Conservation (phyloP, 192 early-diverging fungal species). For the Lobosporangium transversale region DNA sequence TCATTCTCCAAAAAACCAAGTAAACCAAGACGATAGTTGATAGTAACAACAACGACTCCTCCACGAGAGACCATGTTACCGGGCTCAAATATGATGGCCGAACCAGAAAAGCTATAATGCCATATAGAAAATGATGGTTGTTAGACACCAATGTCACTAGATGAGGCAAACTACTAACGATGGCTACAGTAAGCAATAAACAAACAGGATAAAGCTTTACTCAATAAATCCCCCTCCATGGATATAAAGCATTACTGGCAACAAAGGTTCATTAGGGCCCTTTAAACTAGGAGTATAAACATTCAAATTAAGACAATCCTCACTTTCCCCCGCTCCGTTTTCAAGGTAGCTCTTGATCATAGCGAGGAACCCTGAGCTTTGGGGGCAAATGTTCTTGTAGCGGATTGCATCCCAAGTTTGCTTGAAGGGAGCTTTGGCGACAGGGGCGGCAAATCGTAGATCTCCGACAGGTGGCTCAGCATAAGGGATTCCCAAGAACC, state of each 20-base stretch:
- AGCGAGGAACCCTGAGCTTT: constrained; percentile 3
- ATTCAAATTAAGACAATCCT: constrained; percentile 44
- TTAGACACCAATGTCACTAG: no score
- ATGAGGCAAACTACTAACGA: no score
- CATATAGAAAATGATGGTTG: no score
- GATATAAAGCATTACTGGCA: constrained; percentile 46
- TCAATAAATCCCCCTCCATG: constrained; percentile 37
- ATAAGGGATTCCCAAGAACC: constrained; percentile 47
- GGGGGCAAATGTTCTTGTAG: constrained; percentile 16
- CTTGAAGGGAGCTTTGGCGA: constrained; percentile 20
- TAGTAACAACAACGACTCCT: constrained; percentile 44
- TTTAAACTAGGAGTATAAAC: constrained; percentile 45
- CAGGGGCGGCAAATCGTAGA: constrained; percentile 36
- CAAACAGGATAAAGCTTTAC: no score
- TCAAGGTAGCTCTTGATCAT: constrained; percentile 4
- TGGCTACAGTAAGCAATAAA: no score
- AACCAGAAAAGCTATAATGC: constrained; percentile 35
- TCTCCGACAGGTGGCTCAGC: constrained; percentile 35
- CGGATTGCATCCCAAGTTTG: background rate
- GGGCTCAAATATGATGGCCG: constrained; percentile 26
- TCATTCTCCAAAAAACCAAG: constrained; percentile 32
- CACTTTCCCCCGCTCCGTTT: constrained; percentile 17
- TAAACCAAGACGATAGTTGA: constrained; percentile 47
- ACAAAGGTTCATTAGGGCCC: background rate
- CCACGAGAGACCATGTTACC: constrained; percentile 47